phyloP scores from a whole-genome alignment of 2,329 filamentous ascomycete genomes.

The Alternaria ethzedia region DNA sequence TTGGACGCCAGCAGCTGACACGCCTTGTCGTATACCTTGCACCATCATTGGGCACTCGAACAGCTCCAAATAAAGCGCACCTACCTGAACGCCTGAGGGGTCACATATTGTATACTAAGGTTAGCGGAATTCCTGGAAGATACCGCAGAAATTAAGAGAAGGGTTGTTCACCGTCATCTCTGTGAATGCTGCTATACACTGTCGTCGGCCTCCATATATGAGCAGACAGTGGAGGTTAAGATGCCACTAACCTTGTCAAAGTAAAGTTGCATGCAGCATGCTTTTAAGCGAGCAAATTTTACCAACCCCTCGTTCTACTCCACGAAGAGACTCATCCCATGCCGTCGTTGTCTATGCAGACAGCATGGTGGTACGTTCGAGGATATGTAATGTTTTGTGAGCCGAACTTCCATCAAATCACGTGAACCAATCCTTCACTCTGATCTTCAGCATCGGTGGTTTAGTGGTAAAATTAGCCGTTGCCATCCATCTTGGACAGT shows the following conservation, averaged over 20 bases:
- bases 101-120: neutral
- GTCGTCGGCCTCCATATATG: neutral
- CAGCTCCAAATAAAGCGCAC: neutral
- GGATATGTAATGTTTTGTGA: neutral
- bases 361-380: neutral
- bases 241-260: neutral
- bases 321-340: neutral
- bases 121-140: neutral
- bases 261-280: neutral
- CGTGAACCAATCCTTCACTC: neutral
- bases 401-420: neutral
- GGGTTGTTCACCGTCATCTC: neutral
- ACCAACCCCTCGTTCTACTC: neutral
- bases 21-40: neutral
- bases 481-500: slow-evolving; percentile 8
- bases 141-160: neutral
- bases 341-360: neutral
- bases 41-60: neutral
- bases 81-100: neutral
- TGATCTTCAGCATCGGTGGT: slow-evolving; percentile 12
- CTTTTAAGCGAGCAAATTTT: slow-evolving; percentile 6
- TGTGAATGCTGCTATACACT: neutral
- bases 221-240: neutral
- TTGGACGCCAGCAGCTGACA: neutral
- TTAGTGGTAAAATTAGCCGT: slow-evolving; percentile 24